Evolutionary conservation across 1,139 yeast species (phyloP).

Genomic region (Sugiyamaella pinicola): DNA sequence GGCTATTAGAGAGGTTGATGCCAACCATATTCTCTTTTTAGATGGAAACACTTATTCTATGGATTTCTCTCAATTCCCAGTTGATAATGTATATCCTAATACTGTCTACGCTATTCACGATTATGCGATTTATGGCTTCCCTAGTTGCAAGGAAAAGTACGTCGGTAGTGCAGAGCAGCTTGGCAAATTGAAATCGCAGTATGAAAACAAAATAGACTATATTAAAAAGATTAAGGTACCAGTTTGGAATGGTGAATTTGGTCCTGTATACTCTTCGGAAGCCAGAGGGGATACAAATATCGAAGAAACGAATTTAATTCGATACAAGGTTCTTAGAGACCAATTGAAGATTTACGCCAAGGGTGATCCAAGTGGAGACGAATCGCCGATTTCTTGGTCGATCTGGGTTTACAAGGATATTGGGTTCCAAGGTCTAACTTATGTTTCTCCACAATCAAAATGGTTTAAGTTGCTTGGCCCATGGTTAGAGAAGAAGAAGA

Average conservation of each 20-base stretch:
- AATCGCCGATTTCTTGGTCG: slow-evolving; percentile 50
- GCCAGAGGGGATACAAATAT: slow-evolving; percentile 48
- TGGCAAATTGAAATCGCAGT: slow-evolving; percentile 43
- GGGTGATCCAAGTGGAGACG: slow-evolving; percentile 52
- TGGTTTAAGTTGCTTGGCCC: slow-evolving; percentile 48
- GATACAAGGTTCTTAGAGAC: slow-evolving; percentile 49
- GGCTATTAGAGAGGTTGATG: slow-evolving; percentile 47
- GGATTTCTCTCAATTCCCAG: slow-evolving; percentile 52
- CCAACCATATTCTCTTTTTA: slow-evolving; percentile 49
- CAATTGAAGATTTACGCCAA: slow-evolving; percentile 47
- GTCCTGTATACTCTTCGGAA: slow-evolving; percentile 52
- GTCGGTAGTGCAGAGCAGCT: slow-evolving; percentile 44
- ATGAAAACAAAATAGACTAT: slow-evolving; percentile 48
- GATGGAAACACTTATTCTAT: slow-evolving; percentile 53
- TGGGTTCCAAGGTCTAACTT: slow-evolving; percentile 53
- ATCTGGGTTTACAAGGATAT: slow-evolving; percentile 56
- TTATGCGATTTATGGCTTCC: slow-evolving; percentile 48
- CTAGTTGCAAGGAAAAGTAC: slow-evolving; percentile 39
- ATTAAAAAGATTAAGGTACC: slow-evolving; percentile 46
- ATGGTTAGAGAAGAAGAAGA: slow-evolving; percentile 48
- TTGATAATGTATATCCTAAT: slow-evolving; percentile 40
- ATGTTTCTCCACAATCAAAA: slow-evolving; percentile 48
- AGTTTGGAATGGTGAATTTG: slow-evolving; percentile 56
- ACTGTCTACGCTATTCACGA: slow-evolving; percentile 52
- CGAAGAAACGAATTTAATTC: slow-evolving; percentile 44